A percentile compares a stretch with the other conserved stretches of the same genome.
Evolutionary conservation across 352 stramenopile genomes (phyloP).

Genomic region (Phytopythium vexans): DNA sequence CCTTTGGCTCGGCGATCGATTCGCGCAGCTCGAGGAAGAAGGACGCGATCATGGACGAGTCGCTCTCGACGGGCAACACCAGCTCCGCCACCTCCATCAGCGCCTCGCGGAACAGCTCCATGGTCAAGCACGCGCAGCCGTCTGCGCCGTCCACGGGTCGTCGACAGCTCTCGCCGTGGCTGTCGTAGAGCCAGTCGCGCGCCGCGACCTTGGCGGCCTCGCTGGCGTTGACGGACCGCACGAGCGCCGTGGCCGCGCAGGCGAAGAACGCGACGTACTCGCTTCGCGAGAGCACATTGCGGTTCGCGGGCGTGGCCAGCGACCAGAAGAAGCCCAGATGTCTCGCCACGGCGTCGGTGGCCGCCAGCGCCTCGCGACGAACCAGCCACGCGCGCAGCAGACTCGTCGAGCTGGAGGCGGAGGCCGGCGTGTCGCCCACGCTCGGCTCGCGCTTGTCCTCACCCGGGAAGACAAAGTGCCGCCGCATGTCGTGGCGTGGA

Average conservation of each 20-base stretch:
- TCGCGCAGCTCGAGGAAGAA: constrained; percentile 66
- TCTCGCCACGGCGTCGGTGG: constrained; percentile 21
- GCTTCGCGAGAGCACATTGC: constrained; percentile 15
- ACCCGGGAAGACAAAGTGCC: constrained; percentile 53
- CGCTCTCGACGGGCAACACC: constrained; percentile 56
- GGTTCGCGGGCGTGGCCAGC: constrained; percentile 38
- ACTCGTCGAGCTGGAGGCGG: constrained; percentile 12
- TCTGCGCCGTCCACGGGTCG: background rate
- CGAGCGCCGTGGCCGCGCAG: constrained; percentile 48
- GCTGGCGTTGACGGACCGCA: constrained; percentile 36
- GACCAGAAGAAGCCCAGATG: constrained; percentile 56
- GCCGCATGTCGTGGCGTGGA: constrained; percentile 29
- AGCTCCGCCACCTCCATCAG: constrained; percentile 63
- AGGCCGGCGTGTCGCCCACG: constrained; percentile 32
- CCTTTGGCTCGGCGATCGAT: constrained; percentile 22
- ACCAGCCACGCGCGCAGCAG: constrained; percentile 51
- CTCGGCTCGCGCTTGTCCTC: constrained; percentile 57
- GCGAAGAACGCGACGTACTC: constrained; percentile 66
- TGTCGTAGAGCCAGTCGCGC: constrained; percentile 76
- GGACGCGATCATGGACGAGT: constrained; percentile 27
- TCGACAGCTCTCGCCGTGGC: constrained; percentile 13
- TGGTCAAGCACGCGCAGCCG: constrained; percentile 13
- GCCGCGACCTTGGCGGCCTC: constrained; percentile 35
- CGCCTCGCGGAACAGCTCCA: constrained; percentile 54
- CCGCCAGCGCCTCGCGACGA: constrained; percentile 30